phyloP scores from a whole-genome alignment of 169 alveolate genomes.

The Plasmodium ovale region DNA sequence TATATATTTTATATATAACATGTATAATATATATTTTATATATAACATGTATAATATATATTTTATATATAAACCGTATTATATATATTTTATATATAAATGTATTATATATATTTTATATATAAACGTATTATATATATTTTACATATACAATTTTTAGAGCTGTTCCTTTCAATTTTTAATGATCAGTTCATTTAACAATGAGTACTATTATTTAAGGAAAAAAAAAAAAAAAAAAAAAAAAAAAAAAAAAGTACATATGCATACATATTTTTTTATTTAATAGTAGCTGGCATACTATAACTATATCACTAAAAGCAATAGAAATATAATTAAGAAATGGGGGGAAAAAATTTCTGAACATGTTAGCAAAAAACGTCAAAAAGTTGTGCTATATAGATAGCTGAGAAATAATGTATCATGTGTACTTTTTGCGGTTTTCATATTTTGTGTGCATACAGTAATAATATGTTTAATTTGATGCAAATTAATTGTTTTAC shows the following conservation, averaged over 20 bases:
- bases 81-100: too few relatives aligned
- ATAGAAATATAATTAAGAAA: background rate
- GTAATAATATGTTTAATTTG: background rate
- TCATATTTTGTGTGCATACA: slow-evolving; percentile 3
- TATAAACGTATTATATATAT: background rate
- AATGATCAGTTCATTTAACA: slow-evolving; percentile 50
- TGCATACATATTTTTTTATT: slow-evolving; percentile 21
- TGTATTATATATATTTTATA: too few relatives aligned
- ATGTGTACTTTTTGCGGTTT: background rate
- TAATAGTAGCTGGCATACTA: slow-evolving; percentile 15
- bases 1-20: too few relatives aligned
- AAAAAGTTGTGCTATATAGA: background rate
- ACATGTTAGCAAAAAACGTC: slow-evolving; percentile 8
- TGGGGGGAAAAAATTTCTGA: background rate
- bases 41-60: too few relatives aligned
- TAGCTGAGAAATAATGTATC: background rate
- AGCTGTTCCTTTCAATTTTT: slow-evolving; percentile 20
- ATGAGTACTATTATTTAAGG: slow-evolving; percentile 5
- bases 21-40: too few relatives aligned
- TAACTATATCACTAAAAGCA: background rate
- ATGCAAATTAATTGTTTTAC: background rate
- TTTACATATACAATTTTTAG: slow-evolving; percentile 15
- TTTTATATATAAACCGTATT: too few relatives aligned
- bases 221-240: too few relatives aligned
- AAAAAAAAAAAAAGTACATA: slow-evolving; percentile 21